Base-by-base conservation (phyloP, 2,329 filamentous ascomycete genomes). In the Knufia fluminis region DNA sequence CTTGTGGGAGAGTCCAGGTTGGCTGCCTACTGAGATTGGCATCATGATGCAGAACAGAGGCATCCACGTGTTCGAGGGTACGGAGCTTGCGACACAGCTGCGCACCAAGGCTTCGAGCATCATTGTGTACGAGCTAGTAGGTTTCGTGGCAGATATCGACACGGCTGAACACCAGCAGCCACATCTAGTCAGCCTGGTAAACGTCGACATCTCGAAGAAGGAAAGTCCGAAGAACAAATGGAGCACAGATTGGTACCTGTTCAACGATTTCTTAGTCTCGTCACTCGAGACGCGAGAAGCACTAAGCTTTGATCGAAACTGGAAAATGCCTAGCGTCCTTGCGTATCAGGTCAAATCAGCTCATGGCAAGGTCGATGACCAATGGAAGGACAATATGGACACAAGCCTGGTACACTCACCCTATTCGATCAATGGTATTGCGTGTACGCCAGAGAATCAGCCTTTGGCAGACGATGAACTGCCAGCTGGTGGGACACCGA, bases 191-290 rank as follows among this genome's bases (percentile, higher is more conserved):
- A 87, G 89, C 9, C 85, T 94, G 65, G 81, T 95, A 57, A 94
- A 98, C 64, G 85, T 88, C 78, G 72, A 66, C 38, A 62, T 71
- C 3, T 71, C 64, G 20, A 78, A 78, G 10, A 80, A 87, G 46
- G 80, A 85, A 0, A 72, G 38, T 8, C 71, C 71, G 2, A 76
- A 80, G 55, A 83, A 79, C 60, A 83, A 84, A 59, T 49, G 55
- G 10, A 57, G 56, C 24, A 72, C 71, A 2, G 57, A 58, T 41
- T 98, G 94, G 94, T 88, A 97, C 67, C 69, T 98, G 1, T 96
- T 98, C 71, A 98, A 98, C 59, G 92, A 98, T 67, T 98, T 98
- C 61, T 70, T 95, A 31, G 94, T 98, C 19, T 80, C 86, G 10
- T 82, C 84, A 8, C 79, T 95, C 14, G 79, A 83, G 26, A 77